phyloP scores from a whole-genome alignment of 2,329 filamentous ascomycete species.

The Trichoderma hamatum region DNA sequence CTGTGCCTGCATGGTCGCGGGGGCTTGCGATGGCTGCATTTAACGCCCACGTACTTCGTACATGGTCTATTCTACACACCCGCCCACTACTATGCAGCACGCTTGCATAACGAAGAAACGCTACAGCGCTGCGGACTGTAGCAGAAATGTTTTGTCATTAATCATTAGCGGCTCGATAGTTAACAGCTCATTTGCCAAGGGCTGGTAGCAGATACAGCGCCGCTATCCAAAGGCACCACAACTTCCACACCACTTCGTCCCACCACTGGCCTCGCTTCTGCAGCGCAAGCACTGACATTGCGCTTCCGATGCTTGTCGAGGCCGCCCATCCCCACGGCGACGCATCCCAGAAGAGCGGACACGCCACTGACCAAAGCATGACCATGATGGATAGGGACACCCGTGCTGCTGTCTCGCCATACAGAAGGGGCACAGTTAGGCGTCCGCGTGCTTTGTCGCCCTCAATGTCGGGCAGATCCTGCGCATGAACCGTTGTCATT shows the following conservation, averaged over 20 bases:
- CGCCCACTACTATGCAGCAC: neutral
- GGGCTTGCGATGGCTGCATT: slow-evolving; percentile 6
- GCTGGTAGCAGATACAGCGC: slow-evolving; percentile 31
- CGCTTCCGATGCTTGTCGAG: slow-evolving; percentile 22
- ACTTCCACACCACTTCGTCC: slow-evolving; percentile 33
- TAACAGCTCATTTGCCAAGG: neutral
- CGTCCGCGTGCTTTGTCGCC: slow-evolving; percentile 36
- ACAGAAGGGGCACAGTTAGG: slow-evolving; percentile 35
- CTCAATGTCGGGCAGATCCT: slow-evolving; percentile 36
- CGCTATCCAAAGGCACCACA: slow-evolving; percentile 35
- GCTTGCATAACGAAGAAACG: neutral
- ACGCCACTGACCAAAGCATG: slow-evolving; percentile 28
- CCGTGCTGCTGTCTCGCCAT: slow-evolving; percentile 33
- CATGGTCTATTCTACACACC: neutral
- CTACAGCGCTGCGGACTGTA: neutral
- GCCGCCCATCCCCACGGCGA: slow-evolving; percentile 22
- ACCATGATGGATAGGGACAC: slow-evolving; percentile 30
- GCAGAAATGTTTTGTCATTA: neutral
- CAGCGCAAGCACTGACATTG: slow-evolving; percentile 28
- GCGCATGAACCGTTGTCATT: slow-evolving; percentile 36
- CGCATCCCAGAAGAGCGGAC: slow-evolving; percentile 27
- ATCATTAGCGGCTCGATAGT: neutral
- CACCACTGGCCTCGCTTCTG: slow-evolving; percentile 29
- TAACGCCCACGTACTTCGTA: neutral
- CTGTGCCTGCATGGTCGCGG: slow-evolving; percentile 6